Evolutionary conservation across 2,329 filamentous ascomycete species (phyloP), one percentile per base, ranked within the genome.

Genomic region (Trichophaea hybrida): DNA sequence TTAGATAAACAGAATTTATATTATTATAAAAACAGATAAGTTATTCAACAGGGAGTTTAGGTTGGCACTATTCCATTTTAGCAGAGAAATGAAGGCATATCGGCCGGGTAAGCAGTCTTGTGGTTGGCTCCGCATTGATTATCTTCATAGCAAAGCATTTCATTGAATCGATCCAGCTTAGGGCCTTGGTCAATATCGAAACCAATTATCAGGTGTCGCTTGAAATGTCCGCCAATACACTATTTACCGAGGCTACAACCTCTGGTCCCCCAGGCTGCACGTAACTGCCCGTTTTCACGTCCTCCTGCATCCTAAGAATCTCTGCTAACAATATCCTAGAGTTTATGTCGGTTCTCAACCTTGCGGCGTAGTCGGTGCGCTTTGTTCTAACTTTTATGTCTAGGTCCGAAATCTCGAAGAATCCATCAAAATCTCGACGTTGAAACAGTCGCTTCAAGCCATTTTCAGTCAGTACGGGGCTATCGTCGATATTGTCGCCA

Each of bases 381-480:
- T 12, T 31, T 7, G 13, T 15, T 4, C 52, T 32, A 6, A 44
- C 13, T 17, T 38, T 3, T 44, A 13, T 1, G 32, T 55, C 13
- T 17, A 66, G 63, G 65, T 66, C 64, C 86, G 85, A 69, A 96
- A 96, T 72, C 82, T 98, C 61, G 88, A 96, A 74, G 93, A 97
- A 77, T 83, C 86, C 70, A 83, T 94, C 73, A 95, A 94, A 72
- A 78, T 87, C 60, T 84, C 89, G 37, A 74, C 81, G 7, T 77
- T 97, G 57, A 86, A 84, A 65, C 80, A 85, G 66, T 80, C 86
- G 0, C 78, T 98, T 13, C 75, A 74, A 24, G 82, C 84, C 64
- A 78, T 97, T 69, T 97, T 97, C 74, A 83, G 83, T 64, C 87
- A 94, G 72, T 96, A 93, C 73, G 93, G 93, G 64, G 83, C 77